A percentile compares a stretch with the other conserved stretches of the same genome.
phyloP scores from a whole-genome alignment of 1,139 yeast genomes.

The Yamadazyma trypodendri region DNA sequence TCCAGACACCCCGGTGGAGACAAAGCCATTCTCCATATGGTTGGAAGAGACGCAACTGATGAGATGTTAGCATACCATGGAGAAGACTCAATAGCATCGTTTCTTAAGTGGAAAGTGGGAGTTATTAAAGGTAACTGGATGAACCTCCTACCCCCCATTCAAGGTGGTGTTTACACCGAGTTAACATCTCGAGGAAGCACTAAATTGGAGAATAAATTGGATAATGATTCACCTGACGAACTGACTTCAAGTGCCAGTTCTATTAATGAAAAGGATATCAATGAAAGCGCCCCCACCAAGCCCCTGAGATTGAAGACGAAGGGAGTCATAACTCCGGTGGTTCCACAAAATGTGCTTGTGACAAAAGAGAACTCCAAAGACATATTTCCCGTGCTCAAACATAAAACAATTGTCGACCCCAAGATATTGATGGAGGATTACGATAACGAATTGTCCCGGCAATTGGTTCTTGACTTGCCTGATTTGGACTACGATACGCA shows the following conservation, averaged over 20 bases:
- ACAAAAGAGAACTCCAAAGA: constrained; percentile 34
- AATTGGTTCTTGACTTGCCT: constrained; percentile 60
- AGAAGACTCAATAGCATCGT: constrained; percentile 50
- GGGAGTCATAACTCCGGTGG: constrained; percentile 43
- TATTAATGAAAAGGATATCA: constrained; percentile 5
- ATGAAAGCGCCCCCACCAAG: no score
- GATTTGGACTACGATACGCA: constrained; percentile 69
- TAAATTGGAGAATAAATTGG: constrained; percentile 20
- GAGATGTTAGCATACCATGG: constrained; percentile 85
- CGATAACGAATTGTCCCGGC: constrained; percentile 53
- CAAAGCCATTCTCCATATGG: constrained; percentile 76
- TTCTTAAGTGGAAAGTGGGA: constrained; percentile 64
- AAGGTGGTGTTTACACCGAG: constrained; percentile 61
- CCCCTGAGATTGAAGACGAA: constrained; percentile 1
- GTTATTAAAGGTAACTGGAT: constrained; percentile 62
- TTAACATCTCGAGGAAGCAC: constrained; percentile 1
- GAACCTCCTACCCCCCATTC: constrained; percentile 83
- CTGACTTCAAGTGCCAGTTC: constrained; percentile 14
- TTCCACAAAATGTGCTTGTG: constrained; percentile 48
- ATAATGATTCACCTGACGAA: constrained; percentile 17
- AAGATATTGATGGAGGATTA: constrained; percentile 51
- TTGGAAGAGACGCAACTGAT: constrained; percentile 88
- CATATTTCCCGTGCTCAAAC: constrained; percentile 34
- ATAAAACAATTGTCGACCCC: constrained; percentile 52
- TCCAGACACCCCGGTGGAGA: constrained; percentile 86